Conservation (phyloP, 495 filamentous ascomycete genomes). For the Lasiosphaeriaceae sp. region DNA sequence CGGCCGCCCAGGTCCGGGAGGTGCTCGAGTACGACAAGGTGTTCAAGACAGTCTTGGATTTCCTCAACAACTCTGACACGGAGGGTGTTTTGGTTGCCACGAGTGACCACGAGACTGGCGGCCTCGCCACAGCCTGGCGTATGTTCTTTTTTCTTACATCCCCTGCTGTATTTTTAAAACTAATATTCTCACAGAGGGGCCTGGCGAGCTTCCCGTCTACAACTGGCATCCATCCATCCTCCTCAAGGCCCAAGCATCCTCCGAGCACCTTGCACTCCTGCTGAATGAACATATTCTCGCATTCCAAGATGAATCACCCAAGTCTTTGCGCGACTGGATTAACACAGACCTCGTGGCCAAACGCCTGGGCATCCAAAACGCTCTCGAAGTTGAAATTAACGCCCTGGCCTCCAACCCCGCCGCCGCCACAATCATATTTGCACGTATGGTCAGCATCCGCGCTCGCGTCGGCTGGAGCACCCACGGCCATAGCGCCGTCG, state of each 20-base stretch:
- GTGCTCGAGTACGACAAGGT: constrained; percentile 88
- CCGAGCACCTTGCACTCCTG: constrained; percentile 60
- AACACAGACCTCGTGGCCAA: constrained; percentile 54
- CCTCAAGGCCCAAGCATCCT: constrained; percentile 74
- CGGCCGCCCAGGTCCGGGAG: constrained; percentile 90
- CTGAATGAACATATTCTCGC: constrained; percentile 54
- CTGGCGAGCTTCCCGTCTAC: constrained; percentile 53
- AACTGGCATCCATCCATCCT: constrained; percentile 82
- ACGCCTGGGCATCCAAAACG: constrained; percentile 73
- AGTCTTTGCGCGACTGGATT: constrained; percentile 54
- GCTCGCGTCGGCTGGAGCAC: constrained; percentile 91
- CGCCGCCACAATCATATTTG: constrained; percentile 57
- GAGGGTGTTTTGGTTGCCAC: constrained; percentile 82
- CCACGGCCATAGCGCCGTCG: constrained; percentile 83
- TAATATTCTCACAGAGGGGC: constrained; percentile 28
- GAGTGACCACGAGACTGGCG: constrained; percentile 94
- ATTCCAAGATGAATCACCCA: constrained; percentile 22
- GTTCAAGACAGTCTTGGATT: constrained; percentile 77
- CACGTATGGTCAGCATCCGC: constrained; percentile 78
- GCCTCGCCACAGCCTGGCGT: constrained; percentile 75
- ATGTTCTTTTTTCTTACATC: constrained; percentile 25
- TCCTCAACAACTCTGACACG: constrained; percentile 66
- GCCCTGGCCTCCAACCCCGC: constrained; percentile 53
- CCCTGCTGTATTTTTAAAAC: neutral
- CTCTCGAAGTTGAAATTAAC: constrained; percentile 66